Percentiles rank a stretch among this genome's conserved stretches.
These are phyloP conservation scores for Penicillium simplicissimum DNA, from an alignment of 495 filamentous ascomycete species.

Conservation along the genomic window DNA sequence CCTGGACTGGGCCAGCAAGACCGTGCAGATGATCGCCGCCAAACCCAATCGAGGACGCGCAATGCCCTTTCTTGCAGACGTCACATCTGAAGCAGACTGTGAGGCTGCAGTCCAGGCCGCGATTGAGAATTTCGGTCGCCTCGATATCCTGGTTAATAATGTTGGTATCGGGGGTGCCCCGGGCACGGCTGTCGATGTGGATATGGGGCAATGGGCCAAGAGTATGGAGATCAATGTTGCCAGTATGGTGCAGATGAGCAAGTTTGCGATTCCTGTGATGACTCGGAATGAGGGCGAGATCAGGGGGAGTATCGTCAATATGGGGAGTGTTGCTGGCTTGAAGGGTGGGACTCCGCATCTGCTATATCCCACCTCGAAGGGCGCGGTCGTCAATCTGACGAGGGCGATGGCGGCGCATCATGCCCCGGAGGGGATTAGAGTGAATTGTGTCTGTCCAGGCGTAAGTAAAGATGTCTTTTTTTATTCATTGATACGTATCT, in stretches of 20 bases:
- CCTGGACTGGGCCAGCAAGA: slow-evolving; percentile 45
- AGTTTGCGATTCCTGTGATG: slow-evolving; percentile 57
- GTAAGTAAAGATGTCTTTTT: slow-evolving; percentile 11
- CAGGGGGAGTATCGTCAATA: slow-evolving; percentile 55
- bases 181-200: slow-evolving; percentile 56
- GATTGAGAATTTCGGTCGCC: slow-evolving; percentile 41
- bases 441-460: slow-evolving; percentile 62
- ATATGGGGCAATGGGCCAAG: slow-evolving; percentile 53
- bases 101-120: slow-evolving; percentile 39
- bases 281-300: slow-evolving; percentile 39
- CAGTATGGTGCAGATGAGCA: slow-evolving; percentile 59
- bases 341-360: slow-evolving; percentile 59
- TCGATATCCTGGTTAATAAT: slow-evolving; percentile 60
- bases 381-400: slow-evolving; percentile 60
- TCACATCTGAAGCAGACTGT: slow-evolving; percentile 51
- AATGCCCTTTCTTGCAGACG: slow-evolving; percentile 47
- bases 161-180: slow-evolving; percentile 56
- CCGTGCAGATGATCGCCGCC: slow-evolving; percentile 48
- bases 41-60: slow-evolving; percentile 28
- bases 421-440: slow-evolving; percentile 51
- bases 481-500: neutral
- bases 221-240: slow-evolving; percentile 58
- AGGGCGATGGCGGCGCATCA: slow-evolving; percentile 61
- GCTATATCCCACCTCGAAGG: slow-evolving; percentile 62
- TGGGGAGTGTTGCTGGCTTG: slow-evolving; percentile 57